These are phyloP conservation scores for Boletus subparvulus DNA, from an alignment of 768 basidiomycete species.

Conservation along the genomic window DNA sequence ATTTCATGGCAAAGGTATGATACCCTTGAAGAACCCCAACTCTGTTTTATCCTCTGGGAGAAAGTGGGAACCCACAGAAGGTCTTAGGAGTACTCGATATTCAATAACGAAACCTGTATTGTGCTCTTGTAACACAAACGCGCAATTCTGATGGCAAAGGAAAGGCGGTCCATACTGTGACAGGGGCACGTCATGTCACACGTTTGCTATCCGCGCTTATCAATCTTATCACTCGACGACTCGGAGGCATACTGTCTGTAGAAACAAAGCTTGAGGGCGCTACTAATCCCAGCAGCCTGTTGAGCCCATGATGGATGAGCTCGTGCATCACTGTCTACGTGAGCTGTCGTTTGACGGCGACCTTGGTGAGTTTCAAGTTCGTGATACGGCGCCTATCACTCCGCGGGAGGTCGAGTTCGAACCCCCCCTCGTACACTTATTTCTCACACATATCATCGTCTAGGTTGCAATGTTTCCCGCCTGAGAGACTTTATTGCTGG, in stretches of 20 bases:
- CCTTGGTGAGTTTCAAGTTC: conserved; percentile 58
- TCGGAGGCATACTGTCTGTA: too few species aligned
- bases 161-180: too few species aligned
- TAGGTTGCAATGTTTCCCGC: conserved; percentile 76
- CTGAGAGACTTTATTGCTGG: conserved; percentile 66
- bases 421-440: conserved; percentile 36
- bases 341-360: conserved; percentile 91
- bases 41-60: too few species aligned
- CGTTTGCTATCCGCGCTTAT: neutral
- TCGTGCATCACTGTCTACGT: conserved; percentile 78
- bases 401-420: conserved; percentile 41
- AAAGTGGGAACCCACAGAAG: too few species aligned
- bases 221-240: conserved; percentile 6
- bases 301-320: conserved; percentile 60
- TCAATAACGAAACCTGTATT: too few species aligned
- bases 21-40: too few species aligned
- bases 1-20: too few species aligned
- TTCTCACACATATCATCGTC: conserved; percentile 16
- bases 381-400: neutral
- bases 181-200: conserved; percentile 12
- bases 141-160: too few species aligned
- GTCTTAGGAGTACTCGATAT: too few species aligned
- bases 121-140: too few species aligned
- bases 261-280: too few species aligned
- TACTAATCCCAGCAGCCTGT: neutral